A percentile compares a stretch with the other conserved stretches of the same genome.
Conservation (phyloP, 345 rosid species). For the Sapria himalayana region DNA sequence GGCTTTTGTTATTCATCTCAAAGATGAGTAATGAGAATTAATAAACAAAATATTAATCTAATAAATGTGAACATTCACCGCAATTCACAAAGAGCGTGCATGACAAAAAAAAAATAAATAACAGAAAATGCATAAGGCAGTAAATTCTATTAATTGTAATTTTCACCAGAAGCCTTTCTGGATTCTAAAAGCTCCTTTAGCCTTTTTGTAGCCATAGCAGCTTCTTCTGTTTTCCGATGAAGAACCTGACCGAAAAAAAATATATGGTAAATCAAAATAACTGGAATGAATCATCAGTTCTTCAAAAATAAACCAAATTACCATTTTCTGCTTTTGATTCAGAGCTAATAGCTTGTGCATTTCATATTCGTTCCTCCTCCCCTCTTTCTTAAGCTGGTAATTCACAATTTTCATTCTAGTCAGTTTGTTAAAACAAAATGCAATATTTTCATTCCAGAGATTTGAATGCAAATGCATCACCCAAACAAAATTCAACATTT, state of each 20-base stretch:
- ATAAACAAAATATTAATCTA: conserved; percentile 7
- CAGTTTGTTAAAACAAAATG: no score
- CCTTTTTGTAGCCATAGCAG: conserved; percentile 85
- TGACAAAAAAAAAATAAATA: no score
- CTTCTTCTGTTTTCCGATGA: conserved; percentile 97
- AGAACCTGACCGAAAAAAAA: conserved; percentile 32
- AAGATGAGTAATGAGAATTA: conserved; percentile 2
- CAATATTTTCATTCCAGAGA: no score
- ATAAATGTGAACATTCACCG: no score
- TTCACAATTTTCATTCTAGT: no score
- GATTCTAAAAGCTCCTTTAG: conserved; percentile 81
- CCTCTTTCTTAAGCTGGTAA: conserved; percentile 86
- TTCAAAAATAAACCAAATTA: conserved; percentile 14
- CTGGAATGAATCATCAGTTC: no score
- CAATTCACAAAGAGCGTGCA: no score
- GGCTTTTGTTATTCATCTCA: no score
- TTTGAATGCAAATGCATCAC: background rate
- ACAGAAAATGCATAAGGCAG: conserved; percentile 2
- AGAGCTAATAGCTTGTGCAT: conserved; percentile 89
- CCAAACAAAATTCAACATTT: no score
- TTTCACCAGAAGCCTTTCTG: conserved; percentile 58
- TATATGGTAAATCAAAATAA: conserved; percentile 2
- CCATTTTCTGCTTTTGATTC: conserved; percentile 95
- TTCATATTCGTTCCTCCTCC: conserved; percentile 88
- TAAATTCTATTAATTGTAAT: conserved; percentile 17